These are phyloP conservation scores for Nasturtium officinale DNA, from an alignment of 345 rosid genomes.

Conservation along the genomic window DNA sequence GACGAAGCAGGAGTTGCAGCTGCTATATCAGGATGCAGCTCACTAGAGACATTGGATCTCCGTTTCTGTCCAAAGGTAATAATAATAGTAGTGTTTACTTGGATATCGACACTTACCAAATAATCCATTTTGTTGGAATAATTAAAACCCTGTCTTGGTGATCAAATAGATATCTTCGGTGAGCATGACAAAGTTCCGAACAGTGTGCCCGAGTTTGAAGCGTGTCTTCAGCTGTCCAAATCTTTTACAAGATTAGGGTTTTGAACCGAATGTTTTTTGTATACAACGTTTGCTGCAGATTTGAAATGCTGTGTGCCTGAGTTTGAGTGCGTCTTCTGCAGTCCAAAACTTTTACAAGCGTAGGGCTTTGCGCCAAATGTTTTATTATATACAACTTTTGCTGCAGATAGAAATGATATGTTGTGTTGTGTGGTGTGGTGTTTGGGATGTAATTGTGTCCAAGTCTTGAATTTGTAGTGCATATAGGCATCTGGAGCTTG, in stretches of 20 bases:
- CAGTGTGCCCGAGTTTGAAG: slow-evolving; percentile 76
- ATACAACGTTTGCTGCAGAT: slow-evolving; percentile 15
- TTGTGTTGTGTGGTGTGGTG: slow-evolving; percentile 31
- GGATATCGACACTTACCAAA: neutral
- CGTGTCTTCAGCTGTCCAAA: slow-evolving; percentile 61
- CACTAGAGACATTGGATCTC: slow-evolving; percentile 92
- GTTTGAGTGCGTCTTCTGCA: slow-evolving; percentile 70
- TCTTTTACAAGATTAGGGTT: slow-evolving; percentile 41
- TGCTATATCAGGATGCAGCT: slow-evolving; percentile 74
- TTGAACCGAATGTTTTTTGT: slow-evolving; percentile 7
- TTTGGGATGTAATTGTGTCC: slow-evolving; percentile 33
- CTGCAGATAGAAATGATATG: slow-evolving; percentile 16
- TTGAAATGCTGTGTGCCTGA: slow-evolving; percentile 13
- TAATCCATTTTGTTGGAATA: neutral
- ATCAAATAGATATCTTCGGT: slow-evolving; percentile 58
- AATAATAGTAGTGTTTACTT: slow-evolving; percentile 1
- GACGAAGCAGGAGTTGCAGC: slow-evolving; percentile 72
- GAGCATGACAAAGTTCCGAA: slow-evolving; percentile 72
- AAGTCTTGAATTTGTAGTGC: slow-evolving; percentile 29
- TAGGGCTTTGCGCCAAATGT: slow-evolving; percentile 12
- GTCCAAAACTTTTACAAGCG: slow-evolving; percentile 36
- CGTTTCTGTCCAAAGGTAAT: slow-evolving; percentile 92
- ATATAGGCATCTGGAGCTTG: slow-evolving; percentile 35
- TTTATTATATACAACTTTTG: slow-evolving; percentile 8
- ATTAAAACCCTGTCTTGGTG: slow-evolving; percentile 13